Evolutionary conservation across 2,329 filamentous ascomycete genomes (phyloP), one percentile per base, ranked within the genome.

Genomic region (Clonostachys rosea): DNA sequence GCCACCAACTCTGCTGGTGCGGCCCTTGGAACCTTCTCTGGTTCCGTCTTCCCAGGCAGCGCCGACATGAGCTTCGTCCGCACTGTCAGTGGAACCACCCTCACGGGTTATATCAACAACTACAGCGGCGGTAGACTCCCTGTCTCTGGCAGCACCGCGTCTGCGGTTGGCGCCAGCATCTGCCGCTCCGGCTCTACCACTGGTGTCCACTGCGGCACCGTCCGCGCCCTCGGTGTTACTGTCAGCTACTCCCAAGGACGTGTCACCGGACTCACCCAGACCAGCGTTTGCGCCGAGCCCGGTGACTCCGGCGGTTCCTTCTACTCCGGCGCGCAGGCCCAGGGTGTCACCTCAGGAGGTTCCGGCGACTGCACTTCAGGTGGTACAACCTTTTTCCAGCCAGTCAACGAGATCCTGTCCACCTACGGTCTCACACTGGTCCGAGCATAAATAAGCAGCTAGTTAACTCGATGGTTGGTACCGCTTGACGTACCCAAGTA

Each of bases 111-210:
- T 49, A 62, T 65, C 53, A 54, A 64, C 59, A 60, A 63, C 59
- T 69, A 69, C 60, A 56, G 52, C 45, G 50, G 54, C 13, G 59
- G 61, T 36, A 60, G 52, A 46, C 52, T 68, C 40, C 52, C 60
- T 20, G 59, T 69, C 2, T 59, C 64, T 1, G 66, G 66, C 56
- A 69, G 65, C 65, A 66, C 62, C 49, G 65, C 54, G 35, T 40
- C 65, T 42, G 57, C 58, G 47, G 54, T 59, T 47, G 66, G 66
- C 20, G 39, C 62, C 54, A 62, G 58, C 54, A 59, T 69, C 60
- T 69, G 66, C 61, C 66, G 66, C 56, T 69, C 66, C 51, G 66
- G 66, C 54, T 68, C 66, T 44, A 69, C 66, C 54, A 68, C 58
- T 44, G 64, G 64, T 53, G 64, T 68, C 57, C 57, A 53, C 62